Conservation (phyloP, 129 eudicot genomes). For the Pseudognaphalium luteoalbum region DNA sequence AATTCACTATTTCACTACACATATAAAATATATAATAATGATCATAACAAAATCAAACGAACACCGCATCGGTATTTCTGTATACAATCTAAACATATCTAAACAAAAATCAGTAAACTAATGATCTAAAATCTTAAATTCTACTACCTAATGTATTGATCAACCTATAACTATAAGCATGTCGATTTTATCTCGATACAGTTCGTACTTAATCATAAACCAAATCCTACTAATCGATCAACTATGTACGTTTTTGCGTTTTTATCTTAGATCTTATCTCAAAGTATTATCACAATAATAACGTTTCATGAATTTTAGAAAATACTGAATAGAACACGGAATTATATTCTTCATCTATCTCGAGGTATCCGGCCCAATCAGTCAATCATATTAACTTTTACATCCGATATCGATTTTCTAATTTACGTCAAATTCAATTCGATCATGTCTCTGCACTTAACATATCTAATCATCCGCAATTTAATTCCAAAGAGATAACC, state of each 20-base stretch:
- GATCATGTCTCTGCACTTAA: constrained; percentile 9
- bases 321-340: neutral
- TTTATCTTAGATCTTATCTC: neutral
- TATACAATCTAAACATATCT: no score
- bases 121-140: neutral
- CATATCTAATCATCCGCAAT: neutral
- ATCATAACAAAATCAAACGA: neutral
- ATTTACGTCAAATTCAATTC: neutral
- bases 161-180: neutral
- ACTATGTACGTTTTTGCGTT: neutral
- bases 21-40: neutral
- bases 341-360: neutral
- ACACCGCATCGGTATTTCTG: no score
- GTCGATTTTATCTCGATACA: neutral
- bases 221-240: neutral
- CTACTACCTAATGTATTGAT: neutral
- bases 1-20: neutral
- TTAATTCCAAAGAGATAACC: neutral
- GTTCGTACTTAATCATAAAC: neutral
- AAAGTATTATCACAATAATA: neutral
- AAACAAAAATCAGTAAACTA: neutral
- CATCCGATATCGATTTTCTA: neutral
- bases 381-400: neutral
- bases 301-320: neutral
- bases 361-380: neutral